These are phyloP conservation scores for Vaccinium corymbosum DNA, from an alignment of 148 eudicot genomes.

Conservation along the genomic window DNA sequence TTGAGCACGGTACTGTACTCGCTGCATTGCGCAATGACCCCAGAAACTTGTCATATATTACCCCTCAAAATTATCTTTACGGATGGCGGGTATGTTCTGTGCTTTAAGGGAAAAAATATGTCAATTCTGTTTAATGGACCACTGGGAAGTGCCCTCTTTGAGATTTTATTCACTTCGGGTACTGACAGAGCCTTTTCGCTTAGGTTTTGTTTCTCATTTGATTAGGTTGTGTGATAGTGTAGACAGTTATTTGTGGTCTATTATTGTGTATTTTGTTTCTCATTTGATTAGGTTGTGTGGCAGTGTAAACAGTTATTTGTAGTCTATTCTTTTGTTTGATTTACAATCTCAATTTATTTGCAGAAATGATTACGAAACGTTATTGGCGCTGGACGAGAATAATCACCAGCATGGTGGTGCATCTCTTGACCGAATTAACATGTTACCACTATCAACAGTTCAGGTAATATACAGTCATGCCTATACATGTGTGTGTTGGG, in stretches of 20 bases:
- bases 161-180: not conserved
- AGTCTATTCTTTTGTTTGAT: not conserved
- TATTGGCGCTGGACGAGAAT: conserved; percentile 92
- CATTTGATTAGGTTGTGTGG: not conserved
- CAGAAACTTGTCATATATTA: not conserved
- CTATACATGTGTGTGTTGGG: not conserved
- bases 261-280: not conserved
- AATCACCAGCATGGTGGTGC: conserved; percentile 80
- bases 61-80: not conserved
- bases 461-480: conserved; percentile 38
- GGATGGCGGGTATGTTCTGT: not conserved
- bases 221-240: not conserved
- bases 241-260: not conserved
- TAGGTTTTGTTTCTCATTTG: not conserved
- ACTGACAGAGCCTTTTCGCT: not conserved
- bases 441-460: conserved; percentile 71
- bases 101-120: not conserved
- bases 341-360: not conserved
- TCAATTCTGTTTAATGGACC: not conserved
- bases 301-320: not conserved
- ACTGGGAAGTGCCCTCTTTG: not conserved
- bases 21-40: not conserved
- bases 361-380: conserved; percentile 86
- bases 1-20: not conserved
- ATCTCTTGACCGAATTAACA: conserved; percentile 49